phyloP scores from a whole-genome alignment of 2,329 filamentous ascomycete species.

The Setomelanomma holmii region DNA sequence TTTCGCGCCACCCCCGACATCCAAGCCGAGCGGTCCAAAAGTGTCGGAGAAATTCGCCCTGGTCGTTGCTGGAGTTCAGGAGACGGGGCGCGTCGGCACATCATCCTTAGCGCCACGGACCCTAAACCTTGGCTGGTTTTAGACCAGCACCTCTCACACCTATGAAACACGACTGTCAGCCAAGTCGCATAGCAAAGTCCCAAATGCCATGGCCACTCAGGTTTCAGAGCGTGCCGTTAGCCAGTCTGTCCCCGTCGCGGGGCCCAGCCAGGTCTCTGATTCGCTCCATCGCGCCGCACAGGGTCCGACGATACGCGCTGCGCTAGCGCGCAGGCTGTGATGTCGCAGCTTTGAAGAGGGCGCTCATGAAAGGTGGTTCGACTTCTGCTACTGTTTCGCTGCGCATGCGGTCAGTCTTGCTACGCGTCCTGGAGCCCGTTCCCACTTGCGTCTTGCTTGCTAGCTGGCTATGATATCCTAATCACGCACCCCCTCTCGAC shows the following conservation, averaged over 20 bases:
- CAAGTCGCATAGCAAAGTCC: constrained; percentile 26
- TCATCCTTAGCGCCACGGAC: constrained; percentile 23
- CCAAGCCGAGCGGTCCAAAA: constrained; percentile 5
- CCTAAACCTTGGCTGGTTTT: constrained; percentile 32
- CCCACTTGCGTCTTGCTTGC: too few relatives aligned
- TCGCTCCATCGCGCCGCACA: constrained; percentile 33
- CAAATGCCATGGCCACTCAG: constrained; percentile 29
- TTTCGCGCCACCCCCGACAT: constrained; percentile 6
- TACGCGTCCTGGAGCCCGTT: constrained; percentile 34
- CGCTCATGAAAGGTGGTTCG: constrained; percentile 40
- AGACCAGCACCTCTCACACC: constrained; percentile 29
- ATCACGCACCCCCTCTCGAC: constrained; percentile 20
- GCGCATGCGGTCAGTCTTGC: constrained; percentile 36
- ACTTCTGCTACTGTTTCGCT: constrained; percentile 43
- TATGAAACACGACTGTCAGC: constrained; percentile 36
- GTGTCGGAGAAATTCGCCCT: constrained; percentile 5
- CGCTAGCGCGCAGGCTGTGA: constrained; percentile 30
- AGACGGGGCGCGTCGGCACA: constrained; percentile 6
- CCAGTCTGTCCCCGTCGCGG: constrained; percentile 20
- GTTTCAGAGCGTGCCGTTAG: constrained; percentile 37
- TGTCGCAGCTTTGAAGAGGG: constrained; percentile 41
- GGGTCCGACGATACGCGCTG: constrained; percentile 37
- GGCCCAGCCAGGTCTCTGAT: constrained; percentile 25
- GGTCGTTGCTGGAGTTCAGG: not conserved
- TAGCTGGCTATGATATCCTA: constrained; percentile 38